Evolutionary conservation across 495 filamentous ascomycete genomes (phyloP), one percentile per base, ranked within the genome.

Genomic region (Daldinia caldariorum): DNA sequence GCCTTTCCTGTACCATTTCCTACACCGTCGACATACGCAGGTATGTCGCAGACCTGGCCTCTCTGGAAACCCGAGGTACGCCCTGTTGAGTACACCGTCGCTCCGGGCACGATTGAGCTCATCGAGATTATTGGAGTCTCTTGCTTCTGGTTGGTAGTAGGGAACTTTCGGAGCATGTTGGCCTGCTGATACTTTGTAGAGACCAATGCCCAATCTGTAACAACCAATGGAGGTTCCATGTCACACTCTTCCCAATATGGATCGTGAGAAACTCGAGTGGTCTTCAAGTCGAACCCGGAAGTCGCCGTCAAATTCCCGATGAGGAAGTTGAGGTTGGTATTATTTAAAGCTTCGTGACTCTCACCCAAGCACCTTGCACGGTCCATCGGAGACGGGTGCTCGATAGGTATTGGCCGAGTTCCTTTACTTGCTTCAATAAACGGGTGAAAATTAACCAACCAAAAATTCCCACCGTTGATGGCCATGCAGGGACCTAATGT

Each of bases 171-270:
- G 1, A 78, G 62, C 41, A 78, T 43, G 26, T 78, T 78, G 14
- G 71, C 76, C 58, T 76, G 69, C 3, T 49, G 63, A 13, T 61
- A 71, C n/a, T 51, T 63, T 7, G 76, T 66, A 8, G 76, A 71
- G 38, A 78, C 55, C 34, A 78, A 66, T 32, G 63, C 71, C 76
- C 76, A 78, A 53, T 78, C 76, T 3, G 69, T 78, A 12, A 76
- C 76, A 14, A 74, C 70, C 3, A 78, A 67, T 7, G 74, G 74
- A 22, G 64, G 61, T 38, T 78, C 76, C 45, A 70, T 76, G 35
- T 70, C 71, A 4, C 26, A 67, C 14, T 78, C 76, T 22, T 78
- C 74, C 76, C 76, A 78, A 56, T 78, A 78, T 4, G 74, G 69
- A 51, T 78, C 71, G 38, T 78, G 76, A 8, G 74, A 74, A 38